These are phyloP conservation scores for Apiotrichum akiyoshidainum DNA, from an alignment of 1,284 basidiomycete genomes.

Conservation along the genomic window DNA sequence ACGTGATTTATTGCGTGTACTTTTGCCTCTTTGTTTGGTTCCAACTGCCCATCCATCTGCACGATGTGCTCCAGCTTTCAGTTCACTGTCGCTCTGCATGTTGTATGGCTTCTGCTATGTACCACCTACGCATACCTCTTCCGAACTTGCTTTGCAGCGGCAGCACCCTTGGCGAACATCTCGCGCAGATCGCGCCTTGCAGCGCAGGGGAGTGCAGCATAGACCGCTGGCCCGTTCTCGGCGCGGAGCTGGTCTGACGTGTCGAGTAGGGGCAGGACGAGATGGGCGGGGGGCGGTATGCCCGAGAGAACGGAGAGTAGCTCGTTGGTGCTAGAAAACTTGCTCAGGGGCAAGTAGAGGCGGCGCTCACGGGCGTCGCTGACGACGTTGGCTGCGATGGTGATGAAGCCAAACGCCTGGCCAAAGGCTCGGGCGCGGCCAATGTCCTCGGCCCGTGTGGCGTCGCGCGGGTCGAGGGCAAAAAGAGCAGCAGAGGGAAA, in stretches of 20 bases:
- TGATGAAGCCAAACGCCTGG: slow-evolving; percentile 51
- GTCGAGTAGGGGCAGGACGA: slow-evolving; percentile 13
- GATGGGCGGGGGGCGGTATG: slow-evolving; percentile 5
- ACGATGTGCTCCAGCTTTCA: neutral
- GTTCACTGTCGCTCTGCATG: neutral
- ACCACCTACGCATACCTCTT: neutral
- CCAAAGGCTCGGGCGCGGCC: slow-evolving; percentile 48
- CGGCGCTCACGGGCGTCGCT: slow-evolving; percentile 49
- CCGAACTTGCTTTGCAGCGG: neutral
- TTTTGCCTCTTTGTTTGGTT: slow-evolving; percentile 2
- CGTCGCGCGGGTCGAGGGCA: neutral
- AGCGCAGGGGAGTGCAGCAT: slow-evolving; percentile 34
- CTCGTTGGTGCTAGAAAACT: slow-evolving; percentile 26
- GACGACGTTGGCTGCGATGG: slow-evolving; percentile 50
- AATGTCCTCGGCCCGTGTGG: slow-evolving; percentile 3
- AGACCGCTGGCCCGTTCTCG: neutral
- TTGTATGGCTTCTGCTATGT: no score
- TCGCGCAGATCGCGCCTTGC: slow-evolving; percentile 45
- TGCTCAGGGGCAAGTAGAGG: slow-evolving; percentile 49
- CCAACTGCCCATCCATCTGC: neutral
- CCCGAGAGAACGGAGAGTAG: slow-evolving; percentile 16
- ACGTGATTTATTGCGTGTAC: neutral
- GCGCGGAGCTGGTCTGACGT: slow-evolving; percentile 36
- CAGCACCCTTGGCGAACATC: slow-evolving; percentile 34
- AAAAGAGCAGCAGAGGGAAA: neutral